phyloP scores from a whole-genome alignment of 2,329 filamentous ascomycete genomes.

The Colletotrichum simmondsii region DNA sequence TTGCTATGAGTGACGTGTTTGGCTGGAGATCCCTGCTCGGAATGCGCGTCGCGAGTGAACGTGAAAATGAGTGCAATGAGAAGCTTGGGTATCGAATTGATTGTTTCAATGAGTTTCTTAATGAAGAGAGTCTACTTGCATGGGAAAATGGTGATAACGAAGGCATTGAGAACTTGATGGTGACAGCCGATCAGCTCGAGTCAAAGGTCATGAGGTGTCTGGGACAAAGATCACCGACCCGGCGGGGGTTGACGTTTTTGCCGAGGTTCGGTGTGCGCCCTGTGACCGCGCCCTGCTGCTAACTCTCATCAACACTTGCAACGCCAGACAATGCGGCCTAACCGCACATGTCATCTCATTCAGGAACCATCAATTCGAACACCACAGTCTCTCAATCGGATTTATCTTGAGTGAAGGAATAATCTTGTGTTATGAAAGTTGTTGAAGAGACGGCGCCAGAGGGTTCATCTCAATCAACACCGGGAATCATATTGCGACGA shows the following conservation, averaged over 20 bases:
- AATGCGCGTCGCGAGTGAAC: background rate
- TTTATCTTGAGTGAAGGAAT: background rate
- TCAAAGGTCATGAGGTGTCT: slow-evolving; percentile 6
- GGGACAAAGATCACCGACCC: slow-evolving; percentile 2
- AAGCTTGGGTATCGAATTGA: background rate
- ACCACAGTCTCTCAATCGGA: background rate
- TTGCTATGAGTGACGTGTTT: slow-evolving; percentile 12
- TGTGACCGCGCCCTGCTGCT: slow-evolving; percentile 20
- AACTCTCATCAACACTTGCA: background rate
- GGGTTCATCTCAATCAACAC: background rate
- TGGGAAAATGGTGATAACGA: background rate
- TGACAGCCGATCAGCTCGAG: background rate
- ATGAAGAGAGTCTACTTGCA: background rate
- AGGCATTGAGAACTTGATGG: slow-evolving; percentile 1
- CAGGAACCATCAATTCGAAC: background rate
- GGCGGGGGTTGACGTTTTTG: slow-evolving; percentile 18
- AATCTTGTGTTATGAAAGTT: background rate
- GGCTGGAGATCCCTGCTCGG: background rate
- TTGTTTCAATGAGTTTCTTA: background rate
- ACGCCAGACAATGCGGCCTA: background rate
- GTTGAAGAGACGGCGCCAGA: background rate
- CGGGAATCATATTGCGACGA: background rate
- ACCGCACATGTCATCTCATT: background rate
- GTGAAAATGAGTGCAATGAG: background rate
- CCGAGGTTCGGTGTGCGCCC: slow-evolving; percentile 31